Base-by-base conservation (phyloP, 1,284 basidiomycete genomes). In the Malassezia vespertilionis region DNA sequence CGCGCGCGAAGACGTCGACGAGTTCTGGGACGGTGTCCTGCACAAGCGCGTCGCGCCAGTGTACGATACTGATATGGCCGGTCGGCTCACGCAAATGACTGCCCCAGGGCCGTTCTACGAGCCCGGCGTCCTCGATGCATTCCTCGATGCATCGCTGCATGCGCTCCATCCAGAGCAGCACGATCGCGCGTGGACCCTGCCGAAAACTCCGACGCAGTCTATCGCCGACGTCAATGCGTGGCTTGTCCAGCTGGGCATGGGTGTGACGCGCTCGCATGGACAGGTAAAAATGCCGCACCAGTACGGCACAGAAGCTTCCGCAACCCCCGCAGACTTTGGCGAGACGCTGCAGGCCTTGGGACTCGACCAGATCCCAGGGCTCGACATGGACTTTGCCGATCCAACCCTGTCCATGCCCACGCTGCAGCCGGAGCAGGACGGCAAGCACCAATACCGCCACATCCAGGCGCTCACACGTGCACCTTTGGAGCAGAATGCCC, bases 221-320 rank as follows among this genome's bases (percentile, higher is more conserved):
- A 17, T 12, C 2, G 70, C 65, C 5, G 60, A 71, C 42, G 53
- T 68, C 56, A 65, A 65, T 52, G 53, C 61, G 28, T 69, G 69
- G 56, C 57, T 71, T 14, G 48, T 69, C 15, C 65, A 66, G 53
- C 61, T 72, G 44, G 63, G 66, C 39, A 67, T 53, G 55, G 65
- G 49, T 39, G 61, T 61, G 54, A 47, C 22, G 11, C 43, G 24
- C 11, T 23, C 28, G n/a, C n/a, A n/a, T n/a, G n/a, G n/a, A n/a
- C n/a, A n/a, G n/a, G n/a, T n/a, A n/a, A n/a, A n/a, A n/a, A n/a
- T n/a, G n/a, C n/a, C n/a, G n/a, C n/a, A n/a, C n/a, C n/a, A n/a
- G n/a, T n/a, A n/a, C n/a, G n/a, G n/a, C n/a, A n/a, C n/a, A n/a
- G n/a, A n/a, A n/a, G n/a, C n/a, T n/a, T n/a, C n/a, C n/a, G n/a